A percentile compares a stretch with the other conserved stretches of the same genome.
These are phyloP conservation scores for Poa annua DNA, from an alignment of 176 grass and related monocot genomes.

Conservation along the genomic window DNA sequence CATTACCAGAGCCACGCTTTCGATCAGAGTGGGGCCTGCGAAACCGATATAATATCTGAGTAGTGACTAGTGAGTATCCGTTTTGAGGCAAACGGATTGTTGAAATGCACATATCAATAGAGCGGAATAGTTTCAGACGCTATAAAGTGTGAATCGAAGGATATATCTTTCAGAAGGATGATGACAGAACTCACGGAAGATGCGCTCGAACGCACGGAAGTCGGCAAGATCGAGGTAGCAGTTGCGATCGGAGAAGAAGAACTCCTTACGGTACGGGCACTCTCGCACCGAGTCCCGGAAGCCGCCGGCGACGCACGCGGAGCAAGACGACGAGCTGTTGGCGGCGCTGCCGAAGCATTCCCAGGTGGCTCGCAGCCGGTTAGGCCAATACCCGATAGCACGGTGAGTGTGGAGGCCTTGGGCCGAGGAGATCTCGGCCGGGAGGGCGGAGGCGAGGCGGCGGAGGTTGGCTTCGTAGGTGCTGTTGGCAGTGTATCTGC, in stretches of 20 bases:
- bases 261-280: slow-evolving; percentile 17
- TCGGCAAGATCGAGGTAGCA: background rate
- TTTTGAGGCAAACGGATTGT: no score
- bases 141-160: no score
- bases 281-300: background rate
- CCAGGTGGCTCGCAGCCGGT: background rate
- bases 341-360: background rate
- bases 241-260: background rate
- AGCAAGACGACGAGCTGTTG: background rate
- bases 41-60: no score
- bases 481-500: slow-evolving; percentile 15
- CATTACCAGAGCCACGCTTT: background rate
- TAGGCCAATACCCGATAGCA: slow-evolving; percentile 26
- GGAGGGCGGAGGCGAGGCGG: slow-evolving; percentile 3
- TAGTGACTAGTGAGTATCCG: no score
- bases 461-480: slow-evolving; percentile 45
- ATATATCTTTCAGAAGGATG: no score
- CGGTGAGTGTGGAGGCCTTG: background rate
- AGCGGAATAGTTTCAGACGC: no score
- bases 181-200: slow-evolving; percentile 18
- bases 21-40: background rate
- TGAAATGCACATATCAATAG: no score
- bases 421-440: background rate
- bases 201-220: background rate
- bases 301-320: slow-evolving; percentile 23